phyloP scores from a whole-genome alignment of 331 rosid species.

The Rosa hybrid region DNA sequence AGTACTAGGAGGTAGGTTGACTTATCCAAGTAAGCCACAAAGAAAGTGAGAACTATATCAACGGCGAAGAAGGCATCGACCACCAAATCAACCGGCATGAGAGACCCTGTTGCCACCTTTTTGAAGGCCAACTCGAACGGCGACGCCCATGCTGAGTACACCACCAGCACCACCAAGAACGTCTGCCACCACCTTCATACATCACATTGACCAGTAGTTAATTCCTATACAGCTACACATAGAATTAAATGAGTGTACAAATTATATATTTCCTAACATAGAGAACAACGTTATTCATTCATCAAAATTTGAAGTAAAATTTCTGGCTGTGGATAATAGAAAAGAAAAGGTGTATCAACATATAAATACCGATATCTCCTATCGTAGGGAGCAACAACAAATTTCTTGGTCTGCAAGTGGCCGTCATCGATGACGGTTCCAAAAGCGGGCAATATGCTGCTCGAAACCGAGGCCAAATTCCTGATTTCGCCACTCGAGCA shows the following conservation, averaged over 20 bases:
- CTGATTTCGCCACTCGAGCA: slow-evolving; percentile 52
- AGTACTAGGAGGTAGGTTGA: slow-evolving; percentile 75
- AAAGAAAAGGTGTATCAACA: background rate
- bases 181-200: slow-evolving; percentile 74
- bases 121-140: slow-evolving; percentile 85
- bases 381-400: slow-evolving; percentile 66
- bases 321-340: background rate
- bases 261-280: background rate
- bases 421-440: slow-evolving; percentile 55
- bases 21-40: slow-evolving; percentile 80
- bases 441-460: slow-evolving; percentile 75
- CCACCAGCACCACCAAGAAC: slow-evolving; percentile 64
- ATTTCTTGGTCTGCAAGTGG: slow-evolving; percentile 50
- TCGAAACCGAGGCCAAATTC: slow-evolving; percentile 66
- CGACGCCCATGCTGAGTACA: slow-evolving; percentile 88
- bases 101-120: slow-evolving; percentile 44
- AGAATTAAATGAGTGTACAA: background rate
- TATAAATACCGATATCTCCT: slow-evolving; percentile 62
- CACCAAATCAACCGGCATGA: slow-evolving; percentile 58
- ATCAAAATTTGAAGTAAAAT: background rate
- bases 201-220: background rate
- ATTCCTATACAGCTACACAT: background rate
- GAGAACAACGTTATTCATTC: background rate
- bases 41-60: slow-evolving; percentile 73
- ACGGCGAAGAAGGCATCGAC: slow-evolving; percentile 74